Conservation (phyloP, 1,284 basidiomycete genomes). For the Cutaneotrichosporon sp. region DNA sequence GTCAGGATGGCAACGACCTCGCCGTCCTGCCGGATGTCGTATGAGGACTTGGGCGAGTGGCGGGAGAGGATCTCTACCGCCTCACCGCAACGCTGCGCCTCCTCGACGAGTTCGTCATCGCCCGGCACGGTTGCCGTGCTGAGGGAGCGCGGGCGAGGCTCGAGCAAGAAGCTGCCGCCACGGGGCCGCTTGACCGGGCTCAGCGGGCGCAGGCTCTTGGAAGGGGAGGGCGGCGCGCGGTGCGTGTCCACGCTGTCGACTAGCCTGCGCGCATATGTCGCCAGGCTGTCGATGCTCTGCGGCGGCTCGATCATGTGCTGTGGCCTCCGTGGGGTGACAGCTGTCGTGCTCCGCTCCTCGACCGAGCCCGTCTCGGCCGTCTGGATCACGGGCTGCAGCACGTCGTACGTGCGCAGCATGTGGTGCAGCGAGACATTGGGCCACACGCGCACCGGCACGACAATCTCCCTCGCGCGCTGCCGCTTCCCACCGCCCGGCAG, state of each 20-base stretch:
- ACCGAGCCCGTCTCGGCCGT: conserved; percentile 50
- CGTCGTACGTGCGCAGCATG: conserved; percentile 43
- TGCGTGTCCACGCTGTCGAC: conserved; percentile 28
- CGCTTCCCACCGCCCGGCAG: conserved; percentile 38
- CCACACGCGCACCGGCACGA: conserved; percentile 48
- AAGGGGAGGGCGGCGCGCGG: conserved; percentile 19
- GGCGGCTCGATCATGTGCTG: conserved; percentile 16
- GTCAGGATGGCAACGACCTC: conserved; percentile 84
- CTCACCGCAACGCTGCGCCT: conserved; percentile 65
- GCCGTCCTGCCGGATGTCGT: conserved; percentile 89
- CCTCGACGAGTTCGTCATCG: conserved; percentile 47
- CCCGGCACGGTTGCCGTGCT: not conserved
- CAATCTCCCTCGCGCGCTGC: conserved; percentile 43
- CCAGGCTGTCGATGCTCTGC: conserved; percentile 22
- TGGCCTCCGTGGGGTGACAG: not conserved
- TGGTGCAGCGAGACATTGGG: conserved; percentile 41
- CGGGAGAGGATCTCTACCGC: conserved; percentile 88
- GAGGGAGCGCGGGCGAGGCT: not conserved
- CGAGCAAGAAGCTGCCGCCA: not conserved
- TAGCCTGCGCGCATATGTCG: conserved; percentile 41
- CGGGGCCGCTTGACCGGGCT: not conserved
- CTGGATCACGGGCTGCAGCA: conserved; percentile 50
- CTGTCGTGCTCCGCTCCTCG: conserved; percentile 7
- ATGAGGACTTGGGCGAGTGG: conserved; percentile 86
- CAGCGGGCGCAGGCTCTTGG: conserved; percentile 15